Evolutionary conservation across 1,284 basidiomycete species (phyloP).

Genomic region (Leccinum brunneo-olivaceum): DNA sequence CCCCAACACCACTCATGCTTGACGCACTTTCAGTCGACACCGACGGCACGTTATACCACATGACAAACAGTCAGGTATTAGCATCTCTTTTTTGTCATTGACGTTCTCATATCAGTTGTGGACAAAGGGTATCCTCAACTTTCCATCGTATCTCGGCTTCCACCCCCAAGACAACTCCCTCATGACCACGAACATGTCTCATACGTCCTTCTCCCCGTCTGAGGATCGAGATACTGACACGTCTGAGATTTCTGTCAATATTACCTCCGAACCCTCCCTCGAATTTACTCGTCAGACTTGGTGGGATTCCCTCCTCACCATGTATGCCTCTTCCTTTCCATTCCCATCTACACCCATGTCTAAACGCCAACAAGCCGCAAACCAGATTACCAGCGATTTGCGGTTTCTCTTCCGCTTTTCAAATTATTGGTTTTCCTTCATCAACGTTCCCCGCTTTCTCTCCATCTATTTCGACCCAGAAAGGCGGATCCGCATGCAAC

Average conservation of each 20-base stretch:
- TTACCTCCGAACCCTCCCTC: conserved; percentile 49
- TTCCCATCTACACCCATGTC: conserved; percentile 32
- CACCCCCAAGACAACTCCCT: conserved; percentile 1
- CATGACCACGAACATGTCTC: neutral
- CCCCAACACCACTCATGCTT: conserved; percentile 4
- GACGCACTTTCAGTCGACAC: conserved; percentile 5
- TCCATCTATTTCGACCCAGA: conserved; percentile 47
- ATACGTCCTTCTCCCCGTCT: conserved; percentile 9
- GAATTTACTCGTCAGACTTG: conserved; percentile 64
- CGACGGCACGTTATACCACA: conserved; percentile 8
- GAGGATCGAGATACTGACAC: conserved; percentile 31
- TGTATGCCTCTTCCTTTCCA: conserved; percentile 41
- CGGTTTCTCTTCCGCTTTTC: conserved; percentile 58
- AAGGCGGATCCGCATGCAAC: conserved; percentile 55
- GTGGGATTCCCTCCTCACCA: conserved; percentile 64
- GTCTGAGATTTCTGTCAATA: conserved; percentile 23
- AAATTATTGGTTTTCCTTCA: conserved; percentile 66
- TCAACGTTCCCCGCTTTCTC: conserved; percentile 65
- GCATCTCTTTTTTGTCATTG: conserved; percentile 16
- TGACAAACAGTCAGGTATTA: conserved; percentile 28
- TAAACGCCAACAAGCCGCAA: conserved; percentile 40
- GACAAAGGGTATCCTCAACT: conserved; percentile 18
- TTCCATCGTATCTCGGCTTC: conserved; percentile 5
- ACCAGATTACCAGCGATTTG: conserved; percentile 50
- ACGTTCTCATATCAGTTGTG: conserved; percentile 23